A percentile compares a stretch with the other conserved stretches of the same genome.
phyloP scores from a whole-genome alignment of 495 filamentous ascomycete species.

The Symbiotaphrina buchneri region DNA sequence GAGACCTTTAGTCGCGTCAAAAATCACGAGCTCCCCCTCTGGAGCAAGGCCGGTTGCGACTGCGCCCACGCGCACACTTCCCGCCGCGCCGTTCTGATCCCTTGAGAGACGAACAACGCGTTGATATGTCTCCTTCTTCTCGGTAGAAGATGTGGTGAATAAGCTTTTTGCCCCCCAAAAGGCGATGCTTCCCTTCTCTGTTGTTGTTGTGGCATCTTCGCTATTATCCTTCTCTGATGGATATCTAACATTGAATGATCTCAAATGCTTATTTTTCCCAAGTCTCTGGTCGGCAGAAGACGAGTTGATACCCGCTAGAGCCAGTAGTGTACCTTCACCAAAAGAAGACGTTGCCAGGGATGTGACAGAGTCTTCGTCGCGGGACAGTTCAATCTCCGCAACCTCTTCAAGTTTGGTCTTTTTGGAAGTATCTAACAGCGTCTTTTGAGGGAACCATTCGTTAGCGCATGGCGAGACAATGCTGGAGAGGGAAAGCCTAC shows the following conservation, averaged over 20 bases:
- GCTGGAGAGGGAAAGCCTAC: constrained; percentile 23
- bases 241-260: constrained; percentile 45
- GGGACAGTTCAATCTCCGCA: constrained; percentile 60
- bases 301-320: constrained; percentile 79
- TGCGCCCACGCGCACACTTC: constrained; percentile 46
- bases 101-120: constrained; percentile 45
- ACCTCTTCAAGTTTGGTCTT: constrained; percentile 34
- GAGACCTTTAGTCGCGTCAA: constrained; percentile 34
- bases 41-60: constrained; percentile 52
- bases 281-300: constrained; percentile 40
- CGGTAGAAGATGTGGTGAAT: background rate
- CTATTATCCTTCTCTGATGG: constrained; percentile 12
- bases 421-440: too few species aligned
- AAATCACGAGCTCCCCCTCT: constrained; percentile 56
- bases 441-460: background rate
- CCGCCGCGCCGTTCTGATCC: constrained; percentile 18
- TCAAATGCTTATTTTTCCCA: constrained; percentile 72
- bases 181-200: constrained; percentile 6
- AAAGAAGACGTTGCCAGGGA: constrained; percentile 35
- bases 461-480: constrained; percentile 3
- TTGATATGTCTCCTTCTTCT: constrained; percentile 51
- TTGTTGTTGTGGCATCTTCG: constrained; percentile 5
- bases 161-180: constrained; percentile 6
- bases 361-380: constrained; percentile 81
- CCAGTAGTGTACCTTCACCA: too few species aligned